A percentile compares a stretch with the other conserved stretches of the same genome.
Evolutionary conservation across 768 basidiomycete genomes (phyloP).

Genomic region (Lactifluus pinguis): DNA sequence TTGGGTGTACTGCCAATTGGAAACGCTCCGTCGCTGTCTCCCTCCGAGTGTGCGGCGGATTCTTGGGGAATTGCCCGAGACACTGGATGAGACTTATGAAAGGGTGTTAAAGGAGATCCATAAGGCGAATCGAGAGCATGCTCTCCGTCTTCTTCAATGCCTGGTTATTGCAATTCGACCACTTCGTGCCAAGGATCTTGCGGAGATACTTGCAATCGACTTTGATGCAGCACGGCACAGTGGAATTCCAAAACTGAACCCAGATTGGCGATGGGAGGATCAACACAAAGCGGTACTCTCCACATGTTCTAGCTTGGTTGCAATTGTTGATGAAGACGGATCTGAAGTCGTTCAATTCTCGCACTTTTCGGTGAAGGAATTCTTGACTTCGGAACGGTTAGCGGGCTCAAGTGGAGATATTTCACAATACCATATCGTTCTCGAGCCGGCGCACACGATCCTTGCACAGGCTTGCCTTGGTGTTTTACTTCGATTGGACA

Average conservation of each 20-base stretch:
- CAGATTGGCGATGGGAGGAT: background rate
- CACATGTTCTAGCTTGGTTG: constrained; percentile 1
- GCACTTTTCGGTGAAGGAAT: constrained; percentile 7
- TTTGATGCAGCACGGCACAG: background rate
- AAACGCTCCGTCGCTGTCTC: no score
- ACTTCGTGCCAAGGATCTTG: background rate
- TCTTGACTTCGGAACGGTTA: background rate
- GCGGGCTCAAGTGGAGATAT: background rate
- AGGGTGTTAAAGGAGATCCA: no score
- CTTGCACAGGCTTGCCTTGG: constrained; percentile 3
- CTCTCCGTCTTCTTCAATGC: background rate
- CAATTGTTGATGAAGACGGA: background rate
- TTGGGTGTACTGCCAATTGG: no score
- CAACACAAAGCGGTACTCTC: background rate
- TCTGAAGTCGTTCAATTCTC: constrained; percentile 5
- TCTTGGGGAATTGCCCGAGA: no score
- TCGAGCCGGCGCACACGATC: background rate
- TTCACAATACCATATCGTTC: background rate
- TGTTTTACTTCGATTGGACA: background rate
- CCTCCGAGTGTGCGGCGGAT: no score
- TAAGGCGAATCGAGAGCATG: background rate
- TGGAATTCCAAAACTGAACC: background rate
- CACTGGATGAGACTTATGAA: no score
- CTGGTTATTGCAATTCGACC: background rate
- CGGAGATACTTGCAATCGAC: constrained; percentile 5